phyloP scores from a whole-genome alignment of 805 yeast species.

The Cyberlindnera lachancei region DNA sequence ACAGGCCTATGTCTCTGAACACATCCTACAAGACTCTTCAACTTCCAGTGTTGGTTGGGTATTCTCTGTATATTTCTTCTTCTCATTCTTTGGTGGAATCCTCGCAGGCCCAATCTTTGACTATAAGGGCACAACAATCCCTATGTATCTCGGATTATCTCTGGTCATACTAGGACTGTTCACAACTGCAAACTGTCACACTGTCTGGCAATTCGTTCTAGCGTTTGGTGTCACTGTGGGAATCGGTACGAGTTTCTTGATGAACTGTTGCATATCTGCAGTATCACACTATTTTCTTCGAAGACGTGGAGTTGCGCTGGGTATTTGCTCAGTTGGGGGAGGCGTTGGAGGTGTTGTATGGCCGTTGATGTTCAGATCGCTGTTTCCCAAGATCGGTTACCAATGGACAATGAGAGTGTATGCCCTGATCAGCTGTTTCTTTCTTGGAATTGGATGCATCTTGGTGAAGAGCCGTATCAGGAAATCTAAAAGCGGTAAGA shows the following conservation, averaged over 20 bases:
- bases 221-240: conserved; percentile 43
- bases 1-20: conserved; percentile 51
- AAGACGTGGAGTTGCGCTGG: conserved; percentile 35
- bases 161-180: conserved; percentile 37
- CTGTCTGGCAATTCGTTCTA: conserved; percentile 41
- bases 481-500: conserved; percentile 2
- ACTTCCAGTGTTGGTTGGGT: conserved; percentile 61
- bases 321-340: conserved; percentile 39
- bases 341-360: conserved; percentile 40
- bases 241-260: conserved; percentile 37
- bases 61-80: conserved; percentile 32
- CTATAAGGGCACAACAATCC: conserved; percentile 40
- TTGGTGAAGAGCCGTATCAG: conserved; percentile 31
- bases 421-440: conserved; percentile 30
- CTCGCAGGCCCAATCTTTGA: conserved; percentile 48
- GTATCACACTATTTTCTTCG: conserved; percentile 36
- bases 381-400: conserved; percentile 36
- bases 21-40: conserved; percentile 39
- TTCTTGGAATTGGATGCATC: conserved; percentile 24
- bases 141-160: conserved; percentile 37
- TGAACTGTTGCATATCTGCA: conserved; percentile 35
- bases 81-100: conserved; percentile 25
- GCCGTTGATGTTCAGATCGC: conserved; percentile 34
- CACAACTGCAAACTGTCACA: conserved; percentile 34
- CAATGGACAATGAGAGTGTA: conserved; percentile 43